These are phyloP conservation scores for Alternaria triticina DNA, from an alignment of 2,329 filamentous ascomycete genomes.

Conservation along the genomic window DNA sequence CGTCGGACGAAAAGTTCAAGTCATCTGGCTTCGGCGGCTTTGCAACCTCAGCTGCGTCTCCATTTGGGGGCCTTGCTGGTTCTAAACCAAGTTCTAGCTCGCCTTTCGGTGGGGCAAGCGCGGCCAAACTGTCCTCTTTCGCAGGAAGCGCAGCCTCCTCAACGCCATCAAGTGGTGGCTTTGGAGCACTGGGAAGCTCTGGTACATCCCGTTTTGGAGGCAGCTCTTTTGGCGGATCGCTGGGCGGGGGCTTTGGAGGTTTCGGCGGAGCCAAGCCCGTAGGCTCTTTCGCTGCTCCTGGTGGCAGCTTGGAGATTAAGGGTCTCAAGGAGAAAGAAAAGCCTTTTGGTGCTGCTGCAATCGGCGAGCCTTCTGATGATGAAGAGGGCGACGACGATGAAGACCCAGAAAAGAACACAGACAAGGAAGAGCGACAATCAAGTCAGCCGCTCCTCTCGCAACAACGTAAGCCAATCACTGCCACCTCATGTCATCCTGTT, in stretches of 20 bases:
- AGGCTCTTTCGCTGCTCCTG: constrained; percentile 71
- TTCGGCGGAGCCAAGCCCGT: constrained; percentile 50
- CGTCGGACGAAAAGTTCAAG: constrained; percentile 59
- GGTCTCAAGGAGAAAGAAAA: constrained; percentile 66
- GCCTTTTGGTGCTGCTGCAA: constrained; percentile 79
- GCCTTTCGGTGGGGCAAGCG: constrained; percentile 45
- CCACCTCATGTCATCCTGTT: constrained; percentile 8
- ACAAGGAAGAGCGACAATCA: constrained; percentile 42
- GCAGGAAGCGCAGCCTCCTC: constrained; percentile 21
- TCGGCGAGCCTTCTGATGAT: constrained; percentile 60
- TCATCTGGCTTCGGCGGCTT: constrained; percentile 55
- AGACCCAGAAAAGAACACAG: constrained; percentile 23
- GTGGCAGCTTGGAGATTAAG: constrained; percentile 56
- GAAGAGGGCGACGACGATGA: constrained; percentile 57
- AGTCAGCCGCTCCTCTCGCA: constrained; percentile 59
- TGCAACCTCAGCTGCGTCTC: constrained; percentile 46
- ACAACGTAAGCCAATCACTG: constrained; percentile 63
- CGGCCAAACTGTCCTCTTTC: constrained; percentile 39
- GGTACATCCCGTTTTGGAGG: constrained; percentile 44
- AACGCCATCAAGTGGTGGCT: constrained; percentile 30
- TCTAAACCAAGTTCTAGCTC: constrained; percentile 29
- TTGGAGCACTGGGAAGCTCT: constrained; percentile 44
- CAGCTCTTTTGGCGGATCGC: constrained; percentile 53
- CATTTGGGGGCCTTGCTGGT: constrained; percentile 38
- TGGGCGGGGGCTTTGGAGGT: constrained; percentile 39